Percentiles rank a stretch among this genome's conserved stretches.
These are phyloP conservation scores for Primulina tabacum DNA, from an alignment of 257 asterid species.

Conservation along the genomic window DNA sequence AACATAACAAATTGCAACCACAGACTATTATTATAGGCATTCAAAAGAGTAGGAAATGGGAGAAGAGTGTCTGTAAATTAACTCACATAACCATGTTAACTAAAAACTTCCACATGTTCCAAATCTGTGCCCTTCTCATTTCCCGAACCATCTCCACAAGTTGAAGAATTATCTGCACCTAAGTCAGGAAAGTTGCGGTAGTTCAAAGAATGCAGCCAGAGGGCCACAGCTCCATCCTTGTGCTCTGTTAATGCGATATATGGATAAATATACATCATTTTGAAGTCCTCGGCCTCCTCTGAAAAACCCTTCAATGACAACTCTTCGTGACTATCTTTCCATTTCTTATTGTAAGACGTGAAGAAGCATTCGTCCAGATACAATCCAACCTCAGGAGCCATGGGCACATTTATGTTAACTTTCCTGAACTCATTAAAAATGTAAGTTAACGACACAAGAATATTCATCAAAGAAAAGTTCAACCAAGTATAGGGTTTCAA, in stretches of 20 bases:
- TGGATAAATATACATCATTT: conserved; percentile 68
- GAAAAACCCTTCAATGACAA: conserved; percentile 70
- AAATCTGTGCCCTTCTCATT: neutral
- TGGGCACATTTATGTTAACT: conserved; percentile 72
- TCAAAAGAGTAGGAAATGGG: neutral
- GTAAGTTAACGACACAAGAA: neutral
- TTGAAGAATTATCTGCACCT: conserved; percentile 17
- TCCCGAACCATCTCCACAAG: conserved; percentile 26
- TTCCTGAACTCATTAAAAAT: conserved; percentile 52
- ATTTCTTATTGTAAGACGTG: conserved; percentile 74
- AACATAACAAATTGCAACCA: neutral
- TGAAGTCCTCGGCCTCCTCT: conserved; percentile 75
- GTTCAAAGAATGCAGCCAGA: conserved; percentile 86
- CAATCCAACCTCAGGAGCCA: conserved; percentile 99
- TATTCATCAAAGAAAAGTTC: neutral
- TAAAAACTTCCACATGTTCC: neutral
- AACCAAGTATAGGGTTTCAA: neutral
- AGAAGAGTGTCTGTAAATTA: neutral
- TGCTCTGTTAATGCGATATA: conserved; percentile 77
- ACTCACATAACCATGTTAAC: conserved; percentile 15
- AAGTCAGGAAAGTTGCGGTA: conserved; percentile 82
- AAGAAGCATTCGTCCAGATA: conserved; percentile 92
- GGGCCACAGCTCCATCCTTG: conserved; percentile 68
- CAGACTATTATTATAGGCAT: neutral
- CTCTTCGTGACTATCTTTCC: conserved; percentile 74